Percentiles rank a stretch among this genome's conserved stretches.
Evolutionary conservation across 169 alveolate genomes (phyloP).

Genomic region (Eimeria acervulina): DNA sequence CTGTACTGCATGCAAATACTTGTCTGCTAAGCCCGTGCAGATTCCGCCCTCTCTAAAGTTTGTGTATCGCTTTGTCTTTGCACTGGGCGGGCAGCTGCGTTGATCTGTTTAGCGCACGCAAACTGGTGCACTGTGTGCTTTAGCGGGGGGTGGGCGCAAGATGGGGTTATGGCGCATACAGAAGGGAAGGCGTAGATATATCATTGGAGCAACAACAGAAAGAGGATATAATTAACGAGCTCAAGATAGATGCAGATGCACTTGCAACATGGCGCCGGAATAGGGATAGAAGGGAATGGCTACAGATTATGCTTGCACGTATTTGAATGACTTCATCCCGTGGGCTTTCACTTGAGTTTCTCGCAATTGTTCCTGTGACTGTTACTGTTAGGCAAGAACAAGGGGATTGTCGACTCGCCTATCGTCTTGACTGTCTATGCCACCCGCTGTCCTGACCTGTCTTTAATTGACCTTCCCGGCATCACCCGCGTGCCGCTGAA

Average conservation of each 20-base stretch:
- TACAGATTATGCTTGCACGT: background rate
- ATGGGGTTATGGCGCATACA: no score
- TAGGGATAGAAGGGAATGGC: no score
- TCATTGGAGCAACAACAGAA: no score
- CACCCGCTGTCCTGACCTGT: conserved; percentile 98
- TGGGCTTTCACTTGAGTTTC: background rate
- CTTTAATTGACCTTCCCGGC: conserved; percentile 99
- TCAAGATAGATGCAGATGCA: background rate
- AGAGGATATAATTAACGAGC: background rate
- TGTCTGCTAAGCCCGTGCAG: background rate
- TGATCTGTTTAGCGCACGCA: no score
- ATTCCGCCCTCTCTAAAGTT: no score
- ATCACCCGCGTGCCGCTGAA: conserved; percentile 97
- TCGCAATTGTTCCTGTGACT: background rate
- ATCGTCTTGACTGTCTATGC: conserved; percentile 97
- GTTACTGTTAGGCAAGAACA: conserved; percentile 93
- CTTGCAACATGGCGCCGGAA: background rate
- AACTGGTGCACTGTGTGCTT: no score
- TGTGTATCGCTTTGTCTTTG: no score
- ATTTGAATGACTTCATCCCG: background rate
- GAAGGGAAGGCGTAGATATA: no score
- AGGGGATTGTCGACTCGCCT: conserved; percentile 98
- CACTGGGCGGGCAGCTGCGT: no score
- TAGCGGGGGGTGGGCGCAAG: no score
- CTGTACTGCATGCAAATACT: background rate